phyloP scores from a whole-genome alignment of 768 basidiomycete genomes.

The Boletus huronensis region DNA sequence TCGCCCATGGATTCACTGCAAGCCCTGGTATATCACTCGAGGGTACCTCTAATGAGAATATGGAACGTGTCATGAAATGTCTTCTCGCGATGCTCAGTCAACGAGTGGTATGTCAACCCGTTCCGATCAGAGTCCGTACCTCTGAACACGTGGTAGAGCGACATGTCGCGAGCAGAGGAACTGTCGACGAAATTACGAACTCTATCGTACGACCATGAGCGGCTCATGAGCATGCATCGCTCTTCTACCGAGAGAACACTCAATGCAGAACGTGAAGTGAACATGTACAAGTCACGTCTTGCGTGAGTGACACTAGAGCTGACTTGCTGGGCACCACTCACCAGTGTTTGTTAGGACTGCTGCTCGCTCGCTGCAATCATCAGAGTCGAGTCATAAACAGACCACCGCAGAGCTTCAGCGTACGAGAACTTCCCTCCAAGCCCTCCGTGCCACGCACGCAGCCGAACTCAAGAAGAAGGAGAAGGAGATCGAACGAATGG shows the following conservation, averaged over 20 bases:
- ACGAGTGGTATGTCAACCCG: conserved; percentile 55
- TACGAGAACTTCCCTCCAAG: conserved; percentile 64
- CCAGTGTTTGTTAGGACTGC: conserved; percentile 39
- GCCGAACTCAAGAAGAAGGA: conserved; percentile 79
- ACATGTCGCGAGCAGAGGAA: conserved; percentile 78
- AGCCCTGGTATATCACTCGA: conserved; percentile 67
- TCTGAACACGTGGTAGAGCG: conserved; percentile 44
- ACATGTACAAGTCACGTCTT: conserved; percentile 66
- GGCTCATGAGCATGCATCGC: conserved; percentile 63
- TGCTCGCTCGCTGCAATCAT: conserved; percentile 50
- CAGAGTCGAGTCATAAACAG: conserved; percentile 68
- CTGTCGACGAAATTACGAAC: conserved; percentile 72
- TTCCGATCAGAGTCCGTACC: neutral
- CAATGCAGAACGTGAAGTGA: conserved; percentile 76
- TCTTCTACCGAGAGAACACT: conserved; percentile 57
- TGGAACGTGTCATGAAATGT: conserved; percentile 65
- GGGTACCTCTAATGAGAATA: conserved; percentile 52
- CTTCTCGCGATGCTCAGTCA: conserved; percentile 73
- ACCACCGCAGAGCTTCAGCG: conserved; percentile 68
- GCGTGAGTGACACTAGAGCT: conserved; percentile 46
- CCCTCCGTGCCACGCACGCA: conserved; percentile 62
- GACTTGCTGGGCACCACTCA: conserved; percentile 5
- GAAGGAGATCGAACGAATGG: conserved; percentile 69
- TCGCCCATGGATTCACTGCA: conserved; percentile 74
- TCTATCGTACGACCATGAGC: conserved; percentile 76